Evolutionary conservation across 2,329 filamentous ascomycete genomes (phyloP), one percentile per base, ranked within the genome.

Genomic region (Fusarium haematococcum): DNA sequence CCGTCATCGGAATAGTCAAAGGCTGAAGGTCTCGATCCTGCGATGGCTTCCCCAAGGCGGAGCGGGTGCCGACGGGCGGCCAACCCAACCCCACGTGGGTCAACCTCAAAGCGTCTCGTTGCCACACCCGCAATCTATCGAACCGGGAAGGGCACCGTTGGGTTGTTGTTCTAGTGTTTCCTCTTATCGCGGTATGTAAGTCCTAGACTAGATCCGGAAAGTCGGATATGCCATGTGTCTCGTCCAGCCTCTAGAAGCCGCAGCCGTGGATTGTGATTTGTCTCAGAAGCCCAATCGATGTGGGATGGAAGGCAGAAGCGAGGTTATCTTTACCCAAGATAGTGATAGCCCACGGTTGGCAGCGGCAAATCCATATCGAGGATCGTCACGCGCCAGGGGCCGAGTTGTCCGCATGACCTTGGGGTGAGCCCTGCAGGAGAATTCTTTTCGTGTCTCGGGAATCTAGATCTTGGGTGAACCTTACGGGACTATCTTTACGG

Each of bases 121-220:
- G 25, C 64, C 64, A 54, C 64, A 54, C 35, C 25, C 54, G 10
- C 45, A 27, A 50, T 25, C 25, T 30, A 54, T 45, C 25, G 43
- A 33, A 52, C 64, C 71, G 71, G 71, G 60, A 75, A 72, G 56
- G 71, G 33, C 63, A 66, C 71, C 71, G 71, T 50, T 66, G 60
- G n/a, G 5, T 45, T 68, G 43, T 32, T 32, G n/a, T 63, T 37
- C 63, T 68, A 70, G 67, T 52, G 43, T 41, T 30, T 32, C 16
- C 18, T 59, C 54, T 61, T 60, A 63, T 69, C 72, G 52, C 20
- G n/a, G n/a, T 18, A 11, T 56, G 41, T 6, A 23, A 6, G 23
- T 27, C 13, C 61, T 66, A 66, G 18, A 37, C 68, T 63, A 14
- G 13, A 66, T 65, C 10, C 16, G 45, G 71, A 35, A 64, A 37